These are phyloP conservation scores for Medicago lupulina DNA, from an alignment of 306 rosid genomes.

Conservation along the genomic window DNA sequence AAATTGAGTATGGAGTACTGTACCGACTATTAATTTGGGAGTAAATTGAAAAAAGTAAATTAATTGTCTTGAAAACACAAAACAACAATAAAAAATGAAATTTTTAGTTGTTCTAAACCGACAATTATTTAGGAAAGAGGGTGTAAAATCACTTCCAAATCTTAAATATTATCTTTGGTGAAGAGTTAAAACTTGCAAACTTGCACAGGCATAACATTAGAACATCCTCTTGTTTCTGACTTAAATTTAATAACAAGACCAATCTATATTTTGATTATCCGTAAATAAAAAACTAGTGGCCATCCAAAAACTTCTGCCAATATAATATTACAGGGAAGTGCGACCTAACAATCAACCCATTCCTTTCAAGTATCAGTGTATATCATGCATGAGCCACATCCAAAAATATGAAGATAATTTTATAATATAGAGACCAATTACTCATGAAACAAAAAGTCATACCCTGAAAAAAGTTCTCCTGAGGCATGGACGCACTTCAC, in stretches of 20 bases:
- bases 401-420: background rate
- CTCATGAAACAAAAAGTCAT: constrained; percentile 40
- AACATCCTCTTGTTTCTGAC: background rate
- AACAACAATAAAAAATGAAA: background rate
- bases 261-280: constrained; percentile 1
- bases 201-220: background rate
- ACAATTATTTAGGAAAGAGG: background rate
- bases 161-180: no score
- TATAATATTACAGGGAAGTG: background rate
- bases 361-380: constrained; percentile 6
- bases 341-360: constrained; percentile 20
- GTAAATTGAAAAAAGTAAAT: background rate
- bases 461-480: constrained; percentile 96
- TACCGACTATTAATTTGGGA: background rate
- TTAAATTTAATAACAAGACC: background rate
- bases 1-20: background rate
- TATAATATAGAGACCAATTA: constrained; percentile 22
- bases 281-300: background rate
- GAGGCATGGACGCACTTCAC: constrained; percentile 94
- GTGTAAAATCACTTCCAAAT: background rate
- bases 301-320: constrained; percentile 6
- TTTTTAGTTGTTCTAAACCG: background rate
- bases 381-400: constrained; percentile 11
- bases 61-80: background rate
- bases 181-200: no score